Evolutionary conservation across 306 rosid genomes (phyloP), one percentile per base, ranked within the genome.

Genomic region (Spatholobus suberectus): DNA sequence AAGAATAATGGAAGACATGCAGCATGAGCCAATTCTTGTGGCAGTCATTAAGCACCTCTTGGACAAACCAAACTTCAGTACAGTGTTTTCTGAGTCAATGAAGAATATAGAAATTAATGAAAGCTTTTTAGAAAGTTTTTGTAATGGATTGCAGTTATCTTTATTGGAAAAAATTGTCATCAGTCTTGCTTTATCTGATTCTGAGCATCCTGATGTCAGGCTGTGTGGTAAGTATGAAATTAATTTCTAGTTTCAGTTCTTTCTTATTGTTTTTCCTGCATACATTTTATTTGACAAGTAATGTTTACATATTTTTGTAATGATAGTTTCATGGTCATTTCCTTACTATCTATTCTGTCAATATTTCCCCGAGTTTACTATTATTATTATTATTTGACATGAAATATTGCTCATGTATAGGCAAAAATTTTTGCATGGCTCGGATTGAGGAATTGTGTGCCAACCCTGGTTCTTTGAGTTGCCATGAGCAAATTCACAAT

Each of bases 151-250:
- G 17, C 89, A 88, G 62, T 85, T 96, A 79, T 89, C 97, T 63
- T 82, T 86, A 23, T 75, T 89, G 84, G 98, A 96, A 84, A 94
- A 88, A 83, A 89, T 94, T 87, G 85, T 86, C 70, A 20, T 92
- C 81, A 92, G 98, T 86, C 98, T 96, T 70, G 95, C 99, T 26
- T 82, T 96, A 81, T 90, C 95, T 40, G 97, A 94, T 82, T 94
- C 97, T 76, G 98, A 96, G 88, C 91, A 90, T 87, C 83, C 81
- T 4, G 97, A 96, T 37, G 79, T 84, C 82, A 90, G 97, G 84
- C 80, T 82, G 63, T 87, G 90, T 57, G 97, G 99, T 96, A 84
- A 85, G 91, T 74, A 83, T 79, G 47, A 21, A 27, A 59, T 67
- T 67, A 40, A 18, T 82, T 82, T 69, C 43, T 79, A 78, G 35